These are phyloP conservation scores for Massariosphaeria phaeospora DNA, from an alignment of 495 filamentous ascomycete species.

Conservation along the genomic window DNA sequence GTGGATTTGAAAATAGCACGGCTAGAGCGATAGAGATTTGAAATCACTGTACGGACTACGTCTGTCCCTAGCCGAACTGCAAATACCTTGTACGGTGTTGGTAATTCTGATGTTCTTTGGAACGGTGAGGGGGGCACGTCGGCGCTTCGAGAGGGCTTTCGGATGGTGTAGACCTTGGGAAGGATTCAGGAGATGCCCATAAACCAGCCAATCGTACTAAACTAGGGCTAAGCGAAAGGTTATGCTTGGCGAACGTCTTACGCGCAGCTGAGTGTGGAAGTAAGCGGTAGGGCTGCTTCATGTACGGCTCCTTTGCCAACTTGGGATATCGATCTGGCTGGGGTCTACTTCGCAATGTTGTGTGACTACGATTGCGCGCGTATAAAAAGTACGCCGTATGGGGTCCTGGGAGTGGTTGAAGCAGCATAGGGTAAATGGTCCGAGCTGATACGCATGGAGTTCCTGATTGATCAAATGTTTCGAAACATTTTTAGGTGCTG, in stretches of 20 bases:
- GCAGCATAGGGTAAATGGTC: neutral
- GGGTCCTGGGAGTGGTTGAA: slow-evolving; percentile 1
- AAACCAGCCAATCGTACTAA: slow-evolving; percentile 21
- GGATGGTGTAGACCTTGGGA: slow-evolving; percentile 1
- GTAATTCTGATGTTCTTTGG: too few species aligned
- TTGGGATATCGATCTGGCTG: neutral
- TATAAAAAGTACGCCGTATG: slow-evolving; percentile 6
- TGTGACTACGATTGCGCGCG: slow-evolving; percentile 3
- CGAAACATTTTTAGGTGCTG: slow-evolving; percentile 18
- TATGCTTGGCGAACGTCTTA: slow-evolving; percentile 20
- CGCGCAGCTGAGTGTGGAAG: too few species aligned
- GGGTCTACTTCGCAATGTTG: neutral
- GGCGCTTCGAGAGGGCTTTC: slow-evolving; percentile 22
- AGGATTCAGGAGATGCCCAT: slow-evolving; percentile 17
- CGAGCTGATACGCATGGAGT: neutral
- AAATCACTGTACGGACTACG: too few species aligned
- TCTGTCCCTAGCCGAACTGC: too few species aligned
- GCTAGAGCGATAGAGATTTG: too few species aligned
- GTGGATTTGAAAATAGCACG: too few species aligned
- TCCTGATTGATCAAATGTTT: slow-evolving; percentile 28
- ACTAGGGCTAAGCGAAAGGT: slow-evolving; percentile 2
- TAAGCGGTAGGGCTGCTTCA: slow-evolving; percentile 21
- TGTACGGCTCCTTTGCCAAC: neutral
- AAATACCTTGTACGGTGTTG: too few species aligned
- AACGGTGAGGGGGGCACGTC: slow-evolving; percentile 12